phyloP scores from a whole-genome alignment of 495 filamentous ascomycete genomes.

The Penicillium fimorum region DNA sequence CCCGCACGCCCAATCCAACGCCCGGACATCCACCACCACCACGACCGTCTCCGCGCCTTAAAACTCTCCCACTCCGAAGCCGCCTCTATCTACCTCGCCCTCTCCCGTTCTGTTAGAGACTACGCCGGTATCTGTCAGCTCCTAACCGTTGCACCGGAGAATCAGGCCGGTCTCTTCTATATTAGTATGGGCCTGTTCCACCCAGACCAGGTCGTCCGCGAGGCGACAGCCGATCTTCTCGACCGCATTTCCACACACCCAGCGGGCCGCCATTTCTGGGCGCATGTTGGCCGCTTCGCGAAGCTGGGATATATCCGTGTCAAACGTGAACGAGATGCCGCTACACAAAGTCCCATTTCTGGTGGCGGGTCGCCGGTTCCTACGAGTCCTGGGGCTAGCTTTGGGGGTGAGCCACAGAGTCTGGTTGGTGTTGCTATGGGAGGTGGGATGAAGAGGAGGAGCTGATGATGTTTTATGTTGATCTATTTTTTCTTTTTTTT shows the following conservation, averaged over 20 bases:
- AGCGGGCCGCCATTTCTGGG: slow-evolving; percentile 92
- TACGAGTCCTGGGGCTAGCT: slow-evolving; percentile 21
- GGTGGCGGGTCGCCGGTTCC: slow-evolving; percentile 14
- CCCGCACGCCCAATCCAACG: slow-evolving; percentile 72
- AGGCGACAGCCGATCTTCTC: slow-evolving; percentile 74
- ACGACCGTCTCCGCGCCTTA: slow-evolving; percentile 80
- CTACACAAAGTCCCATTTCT: slow-evolving; percentile 25
- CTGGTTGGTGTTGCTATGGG: slow-evolving; percentile 43
- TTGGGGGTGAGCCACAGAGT: slow-evolving; percentile 38
- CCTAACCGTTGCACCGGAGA: slow-evolving; percentile 82
- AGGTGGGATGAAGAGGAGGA: slow-evolving; percentile 21
- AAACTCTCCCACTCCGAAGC: slow-evolving; percentile 69
- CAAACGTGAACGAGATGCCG: slow-evolving; percentile 59
- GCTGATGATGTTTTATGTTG: slow-evolving; percentile 11
- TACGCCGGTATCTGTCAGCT: slow-evolving; percentile 90
- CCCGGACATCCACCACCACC: slow-evolving; percentile 85
- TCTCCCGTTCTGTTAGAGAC: slow-evolving; percentile 70
- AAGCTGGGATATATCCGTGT: slow-evolving; percentile 75
- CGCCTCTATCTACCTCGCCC: slow-evolving; percentile 75
- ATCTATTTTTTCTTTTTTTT: background rate
- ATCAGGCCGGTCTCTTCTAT: slow-evolving; percentile 87
- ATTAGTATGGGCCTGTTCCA: slow-evolving; percentile 92
- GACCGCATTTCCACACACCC: slow-evolving; percentile 82
- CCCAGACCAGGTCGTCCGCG: slow-evolving; percentile 72
- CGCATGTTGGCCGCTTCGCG: slow-evolving; percentile 77